Evolutionary conservation across 306 rosid species (phyloP).

Genomic region (Cucumis hystrix): DNA sequence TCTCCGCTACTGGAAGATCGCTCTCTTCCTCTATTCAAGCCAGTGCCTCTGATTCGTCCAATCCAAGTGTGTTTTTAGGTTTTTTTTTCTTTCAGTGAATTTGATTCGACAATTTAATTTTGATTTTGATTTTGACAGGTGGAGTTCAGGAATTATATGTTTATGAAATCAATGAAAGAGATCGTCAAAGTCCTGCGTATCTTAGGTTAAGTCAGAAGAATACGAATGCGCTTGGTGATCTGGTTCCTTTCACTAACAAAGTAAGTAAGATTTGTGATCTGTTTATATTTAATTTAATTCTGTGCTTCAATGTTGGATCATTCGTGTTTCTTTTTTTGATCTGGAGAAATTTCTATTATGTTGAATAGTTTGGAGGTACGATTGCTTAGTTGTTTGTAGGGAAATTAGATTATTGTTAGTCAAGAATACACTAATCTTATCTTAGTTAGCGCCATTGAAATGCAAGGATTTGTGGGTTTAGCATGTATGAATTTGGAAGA

Average conservation of each 20-base stretch:
- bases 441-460: not conserved
- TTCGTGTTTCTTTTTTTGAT: not conserved
- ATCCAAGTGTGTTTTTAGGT: not conserved
- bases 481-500: not conserved
- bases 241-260: constrained; percentile 65
- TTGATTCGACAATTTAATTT: not conserved
- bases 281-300: not conserved
- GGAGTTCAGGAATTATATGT: constrained; percentile 45
- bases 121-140: constrained; percentile 16
- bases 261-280: constrained; percentile 7
- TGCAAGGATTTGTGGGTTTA: not conserved
- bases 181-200: constrained; percentile 61
- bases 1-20: constrained; percentile 11
- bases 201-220: constrained; percentile 51
- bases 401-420: not conserved
- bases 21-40: constrained; percentile 37
- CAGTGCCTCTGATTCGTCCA: constrained; percentile 17
- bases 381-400: not conserved
- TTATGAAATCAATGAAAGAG: constrained; percentile 60
- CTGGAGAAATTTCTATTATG: not conserved
- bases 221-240: constrained; percentile 53
- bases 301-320: not conserved
- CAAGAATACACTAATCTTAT: not conserved
- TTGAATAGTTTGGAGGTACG: not conserved
- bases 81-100: not conserved